A percentile compares a stretch with the other conserved stretches of the same genome.
These are phyloP conservation scores for Fusarium lyarnte DNA, from an alignment of 2,329 filamentous ascomycete species.

Conservation along the genomic window DNA sequence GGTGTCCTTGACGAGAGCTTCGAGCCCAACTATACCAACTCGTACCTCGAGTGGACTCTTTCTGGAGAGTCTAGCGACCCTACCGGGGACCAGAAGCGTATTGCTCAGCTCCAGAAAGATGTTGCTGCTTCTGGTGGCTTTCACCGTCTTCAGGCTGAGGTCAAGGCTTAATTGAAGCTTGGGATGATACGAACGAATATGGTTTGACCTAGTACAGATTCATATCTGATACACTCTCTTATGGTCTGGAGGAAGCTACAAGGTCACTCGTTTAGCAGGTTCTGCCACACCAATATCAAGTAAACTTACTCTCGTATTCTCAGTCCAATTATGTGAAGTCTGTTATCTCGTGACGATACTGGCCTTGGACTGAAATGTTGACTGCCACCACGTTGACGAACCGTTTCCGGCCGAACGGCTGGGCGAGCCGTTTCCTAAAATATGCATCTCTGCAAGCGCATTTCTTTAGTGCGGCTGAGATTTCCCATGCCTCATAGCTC, in stretches of 20 bases:
- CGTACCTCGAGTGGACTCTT: conserved; percentile 73
- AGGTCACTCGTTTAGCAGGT: conserved; percentile 17
- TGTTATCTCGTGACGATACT: not conserved
- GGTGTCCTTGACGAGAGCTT: conserved; percentile 72
- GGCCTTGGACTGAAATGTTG: not conserved
- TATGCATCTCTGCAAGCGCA: not conserved
- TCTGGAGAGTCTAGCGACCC: conserved; percentile 74
- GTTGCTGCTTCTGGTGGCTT: conserved; percentile 74
- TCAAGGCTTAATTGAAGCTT: conserved; percentile 19
- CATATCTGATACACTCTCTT: conserved; percentile 18
- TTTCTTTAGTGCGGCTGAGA: not conserved
- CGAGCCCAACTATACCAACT: conserved; percentile 78
- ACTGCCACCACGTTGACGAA: not conserved
- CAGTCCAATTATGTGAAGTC: not conserved
- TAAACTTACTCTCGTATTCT: not conserved
- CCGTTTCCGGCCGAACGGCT: not conserved
- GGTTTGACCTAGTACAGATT: conserved; percentile 11
- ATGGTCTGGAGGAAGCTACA: conserved; percentile 9
- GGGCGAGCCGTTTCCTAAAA: not conserved
- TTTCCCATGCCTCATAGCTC: not conserved
- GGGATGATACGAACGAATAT: not conserved
- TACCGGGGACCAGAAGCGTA: conserved; percentile 77
- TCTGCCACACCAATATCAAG: conserved; percentile 16
- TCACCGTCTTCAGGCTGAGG: conserved; percentile 53
- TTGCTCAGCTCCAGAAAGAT: conserved; percentile 74